Evolutionary conservation across 108 stramenopile species (phyloP), one percentile per base, ranked within the genome.

Genomic region (Conticribra guillardii): DNA sequence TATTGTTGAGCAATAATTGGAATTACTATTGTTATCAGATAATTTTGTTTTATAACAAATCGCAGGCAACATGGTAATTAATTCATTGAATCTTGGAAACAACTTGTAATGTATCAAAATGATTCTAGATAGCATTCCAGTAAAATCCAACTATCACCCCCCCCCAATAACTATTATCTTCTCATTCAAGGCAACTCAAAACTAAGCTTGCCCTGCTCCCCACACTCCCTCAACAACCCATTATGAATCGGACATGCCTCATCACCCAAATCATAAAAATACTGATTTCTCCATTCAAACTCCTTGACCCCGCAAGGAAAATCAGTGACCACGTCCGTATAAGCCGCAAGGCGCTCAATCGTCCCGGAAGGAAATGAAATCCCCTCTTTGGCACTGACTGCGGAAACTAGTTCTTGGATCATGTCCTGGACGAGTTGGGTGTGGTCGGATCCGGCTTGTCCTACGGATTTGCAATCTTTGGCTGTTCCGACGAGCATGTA

Each of bases 261-360:
- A 51, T 89, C 83, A 0, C 84, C 82, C 17, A 93, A 47, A 46
- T 93, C 69, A 58, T 84, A 89, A 65, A 93, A 93, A 41, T 87
- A 93, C 57, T 84, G 56, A 58, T 93, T 97, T 23, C 96, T 88
- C 97, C 97, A 97, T 58, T 95, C 87, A 70, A 94, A 97, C 48
- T 98, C 97, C 79, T 98, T 98, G 26, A 98, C 89, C 0, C 84
- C 97, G 44, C 89, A 86, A 0, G 97, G 97, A 69, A 96, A 98
- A 71, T 92, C 89, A 0, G 91, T 54, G 26, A 98, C 97, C 0
- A 91, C 90, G 59, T 90, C 95, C 9, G 95, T 91, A 62, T 98
- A 98, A 0, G 97, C 93, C 23, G 79, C 80, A 57, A 98, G 85
- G 0, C 96, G 88, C 31, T 83, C 84, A 63, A 74, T 53, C 5